Percentiles rank a stretch among this genome's conserved stretches.
Conservation (phyloP, 371 early-diverging fungal species). For the Nematocida sp. region DNA sequence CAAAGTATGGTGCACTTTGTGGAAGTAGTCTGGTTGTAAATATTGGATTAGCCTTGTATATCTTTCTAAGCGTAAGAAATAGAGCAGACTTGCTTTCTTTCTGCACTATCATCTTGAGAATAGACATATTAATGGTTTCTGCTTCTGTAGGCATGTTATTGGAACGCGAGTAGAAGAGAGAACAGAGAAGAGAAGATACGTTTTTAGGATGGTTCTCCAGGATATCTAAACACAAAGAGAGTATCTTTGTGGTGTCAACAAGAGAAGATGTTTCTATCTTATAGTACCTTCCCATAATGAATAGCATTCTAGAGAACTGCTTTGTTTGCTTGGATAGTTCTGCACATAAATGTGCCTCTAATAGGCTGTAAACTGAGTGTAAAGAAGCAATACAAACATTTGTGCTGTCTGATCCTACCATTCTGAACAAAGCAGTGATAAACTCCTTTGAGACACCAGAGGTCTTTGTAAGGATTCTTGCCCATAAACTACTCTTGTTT, state of each 20-base stretch:
- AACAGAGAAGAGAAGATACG: not conserved
- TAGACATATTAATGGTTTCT: constrained; percentile 23
- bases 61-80: constrained; percentile 8
- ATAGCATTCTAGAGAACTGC: not conserved
- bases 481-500: not conserved
- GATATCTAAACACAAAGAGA: not conserved
- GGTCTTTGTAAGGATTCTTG: constrained; percentile 1
- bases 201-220: not conserved
- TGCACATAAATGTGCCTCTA: constrained; percentile 8
- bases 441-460: not conserved
- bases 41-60: constrained; percentile 2
- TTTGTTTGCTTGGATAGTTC: not conserved
- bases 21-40: constrained; percentile 31
- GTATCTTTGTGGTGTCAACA: not conserved
- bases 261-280: constrained; percentile 6
- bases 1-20: constrained; percentile 51
- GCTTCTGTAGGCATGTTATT: constrained; percentile 30
- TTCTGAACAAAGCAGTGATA: not conserved
- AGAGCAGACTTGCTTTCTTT: constrained; percentile 2
- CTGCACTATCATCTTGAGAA: not conserved
- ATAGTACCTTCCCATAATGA: constrained; percentile 17
- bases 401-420: not conserved
- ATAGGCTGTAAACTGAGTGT: constrained; percentile 1
- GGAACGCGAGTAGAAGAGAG: constrained; percentile 29
- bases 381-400: not conserved